Percentiles rank a stretch among this genome's conserved stretches.
phyloP scores from a whole-genome alignment of 129 eudicot species.

The Lactuca saligna region DNA sequence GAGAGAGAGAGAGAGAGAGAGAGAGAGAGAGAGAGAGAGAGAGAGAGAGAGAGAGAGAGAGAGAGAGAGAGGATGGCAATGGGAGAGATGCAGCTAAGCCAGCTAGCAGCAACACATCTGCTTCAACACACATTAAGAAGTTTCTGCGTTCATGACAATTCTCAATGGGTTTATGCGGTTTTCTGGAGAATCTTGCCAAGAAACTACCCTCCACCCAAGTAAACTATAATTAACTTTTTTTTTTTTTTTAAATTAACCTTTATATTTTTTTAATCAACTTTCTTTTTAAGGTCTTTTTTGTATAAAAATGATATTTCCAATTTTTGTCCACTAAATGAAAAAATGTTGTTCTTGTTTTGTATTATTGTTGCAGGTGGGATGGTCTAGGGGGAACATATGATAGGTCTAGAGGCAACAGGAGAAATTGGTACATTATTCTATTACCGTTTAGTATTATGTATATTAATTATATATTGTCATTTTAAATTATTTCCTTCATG shows the following conservation, averaged over 20 bases:
- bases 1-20: constrained; percentile 11
- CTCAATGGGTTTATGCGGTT: constrained; percentile 99
- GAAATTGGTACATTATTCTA: constrained; percentile 69
- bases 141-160: constrained; percentile 82
- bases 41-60: constrained; percentile 12
- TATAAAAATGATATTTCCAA: not conserved
- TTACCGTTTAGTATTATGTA: not conserved
- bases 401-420: constrained; percentile 98
- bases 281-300: not conserved
- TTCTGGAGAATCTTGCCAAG: constrained; percentile 99
- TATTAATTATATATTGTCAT: not conserved
- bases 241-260: not conserved
- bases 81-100: constrained; percentile 82
- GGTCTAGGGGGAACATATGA: constrained; percentile 94
- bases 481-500: not conserved
- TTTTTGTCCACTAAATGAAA: not conserved
- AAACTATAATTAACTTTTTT: not conserved
- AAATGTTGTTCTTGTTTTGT: not conserved
- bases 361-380: constrained; percentile 76
- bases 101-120: constrained; percentile 93
- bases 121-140: constrained; percentile 98
- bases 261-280: not conserved
- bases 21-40: constrained; percentile 12
- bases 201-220: constrained; percentile 99
- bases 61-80: constrained; percentile 30